Percentiles rank a stretch among this genome's conserved stretches.
Conservation (phyloP, 768 basidiomycete genomes). For the Boletus pseudo-olivaceus region DNA sequence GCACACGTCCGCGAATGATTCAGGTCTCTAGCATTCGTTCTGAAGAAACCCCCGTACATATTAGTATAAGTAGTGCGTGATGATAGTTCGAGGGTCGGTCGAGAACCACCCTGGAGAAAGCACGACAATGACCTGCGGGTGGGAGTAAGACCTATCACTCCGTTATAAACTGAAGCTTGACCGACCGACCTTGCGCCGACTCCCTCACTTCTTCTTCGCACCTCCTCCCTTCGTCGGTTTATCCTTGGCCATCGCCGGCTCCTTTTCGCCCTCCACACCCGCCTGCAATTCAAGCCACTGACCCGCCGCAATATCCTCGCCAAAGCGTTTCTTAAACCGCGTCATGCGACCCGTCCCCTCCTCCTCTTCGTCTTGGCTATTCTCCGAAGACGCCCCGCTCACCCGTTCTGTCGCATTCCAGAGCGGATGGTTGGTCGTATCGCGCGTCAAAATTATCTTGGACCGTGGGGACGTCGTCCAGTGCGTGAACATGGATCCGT, state of each 20-base stretch:
- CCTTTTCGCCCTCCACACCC: constrained; percentile 24
- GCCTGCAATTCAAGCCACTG: constrained; percentile 29
- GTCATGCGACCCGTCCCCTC: constrained; percentile 75
- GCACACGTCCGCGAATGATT: neutral
- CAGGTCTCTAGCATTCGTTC: neutral
- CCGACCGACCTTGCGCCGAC: constrained; percentile 3
- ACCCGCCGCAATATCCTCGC: constrained; percentile 40
- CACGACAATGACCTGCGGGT: neutral
- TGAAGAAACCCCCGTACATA: too few relatives aligned
- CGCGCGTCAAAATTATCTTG: constrained; percentile 72
- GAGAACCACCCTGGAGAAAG: neutral
- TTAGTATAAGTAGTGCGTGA: neutral
- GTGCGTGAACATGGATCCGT: constrained; percentile 85
- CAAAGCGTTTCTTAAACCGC: constrained; percentile 75
- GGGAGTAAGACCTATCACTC: neutral
- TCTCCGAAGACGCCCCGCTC: constrained; percentile 43
- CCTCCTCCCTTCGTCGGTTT: constrained; percentile 9
- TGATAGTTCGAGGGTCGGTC: neutral
- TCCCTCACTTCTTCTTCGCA: constrained; percentile 20
- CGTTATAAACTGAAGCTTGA: neutral
- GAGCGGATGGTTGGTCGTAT: constrained; percentile 84
- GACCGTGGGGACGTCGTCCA: constrained; percentile 87
- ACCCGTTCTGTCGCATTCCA: constrained; percentile 70
- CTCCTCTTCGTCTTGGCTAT: constrained; percentile 59
- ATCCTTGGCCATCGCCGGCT: constrained; percentile 27